Evolutionary conservation across 495 filamentous ascomycete genomes (phyloP), one percentile per base, ranked within the genome.

Genomic region (Penicillium odoratum): DNA sequence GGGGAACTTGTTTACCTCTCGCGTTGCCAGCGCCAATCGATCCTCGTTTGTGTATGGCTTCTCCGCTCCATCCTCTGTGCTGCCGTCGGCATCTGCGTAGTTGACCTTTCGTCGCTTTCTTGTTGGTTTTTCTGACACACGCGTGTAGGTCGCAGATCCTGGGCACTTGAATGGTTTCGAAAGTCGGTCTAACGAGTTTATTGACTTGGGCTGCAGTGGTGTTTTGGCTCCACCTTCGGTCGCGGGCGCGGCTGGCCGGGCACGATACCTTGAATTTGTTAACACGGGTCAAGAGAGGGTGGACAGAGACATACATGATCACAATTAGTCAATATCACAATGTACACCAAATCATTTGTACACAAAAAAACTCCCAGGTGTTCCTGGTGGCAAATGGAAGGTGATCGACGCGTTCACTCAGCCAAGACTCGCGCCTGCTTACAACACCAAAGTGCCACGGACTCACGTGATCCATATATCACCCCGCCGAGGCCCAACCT

Each of bases 101-200:
- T 91, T 91, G 48, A 99, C 83, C 78, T 91, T 98, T 54, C 92
- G 82, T 61, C 86, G 80, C 72, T 99, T 99, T 38, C 94, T 82
- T 13, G 86, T 77, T 3, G 95, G 95, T 42, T 95, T 89, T 8
- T 90, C 89, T 2, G 88, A 89, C n/a, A 81, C 74, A 31, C 90
- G 83, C 28, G 81, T 85, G 0, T 84, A 77, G 0, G 82, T 88
- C 7, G 91, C 89, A 8, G 88, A 86, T 28, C 92, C 91, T 13
- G 94, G 94, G 60, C 93, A 97, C 83, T 88, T 94, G 76, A 99
- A 99, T 3, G 94, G 94, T 62, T 85, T 91, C 48, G 83, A 75
- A 4, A 98, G 84, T 43, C 86, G 84, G 53, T 96, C 90, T 51
- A 85, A 72, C 3, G 84, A 81, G 36, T 83, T 80, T 31, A 78